Base-by-base conservation (phyloP, 768 basidiomycete genomes). In the Termitomyces sp. region DNA sequence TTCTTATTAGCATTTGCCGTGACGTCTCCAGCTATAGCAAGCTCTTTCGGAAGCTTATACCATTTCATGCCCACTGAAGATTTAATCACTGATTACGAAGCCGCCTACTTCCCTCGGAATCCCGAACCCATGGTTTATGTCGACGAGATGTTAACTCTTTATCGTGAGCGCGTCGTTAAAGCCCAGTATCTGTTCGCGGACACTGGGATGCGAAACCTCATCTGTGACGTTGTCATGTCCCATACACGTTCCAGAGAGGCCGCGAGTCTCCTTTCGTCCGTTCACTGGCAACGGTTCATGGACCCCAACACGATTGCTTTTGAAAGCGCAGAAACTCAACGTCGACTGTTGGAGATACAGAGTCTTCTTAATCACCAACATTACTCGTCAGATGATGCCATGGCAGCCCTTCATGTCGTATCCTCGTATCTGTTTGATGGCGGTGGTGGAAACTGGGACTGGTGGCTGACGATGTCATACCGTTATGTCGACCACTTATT, bases 341-440 rank as follows among this genome's bases (percentile, higher is more conserved):
- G 29, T 5, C 67, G 64, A 4, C 68, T 77, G 31, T 41, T 57
- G 16, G 59, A 65, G 10, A 57, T 80, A 8, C 54, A 60, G 29
- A 47, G 52, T 3, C 58, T 69, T 31, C 63, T 73, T 14, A 57
- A 53, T 45, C 62, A 68, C 63, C 57, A 47, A 40, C 53, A 60
- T 40, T 54, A 68, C 64, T 79, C 73, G 16, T 80, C 84, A 51
- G 88, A 87, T 35, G 88, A 90, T 62, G 91, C 90, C 21, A 86
- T 92, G 73, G 87, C 89, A 0, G 87, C 87, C 4, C 73, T 93
- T 19, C 87, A 88, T 58, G 75, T 89, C 63, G 82, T 93, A 29
- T 91, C 90, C 17, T 80, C 83, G 42, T 84, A 85, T 73, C 82
- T 92, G 53, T 92, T 93, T 72, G 81, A 82, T 12, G 91, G 91